Base-by-base conservation (phyloP, 2,329 filamentous ascomycete species). In the Macrophomina pseudophaseolina region DNA sequence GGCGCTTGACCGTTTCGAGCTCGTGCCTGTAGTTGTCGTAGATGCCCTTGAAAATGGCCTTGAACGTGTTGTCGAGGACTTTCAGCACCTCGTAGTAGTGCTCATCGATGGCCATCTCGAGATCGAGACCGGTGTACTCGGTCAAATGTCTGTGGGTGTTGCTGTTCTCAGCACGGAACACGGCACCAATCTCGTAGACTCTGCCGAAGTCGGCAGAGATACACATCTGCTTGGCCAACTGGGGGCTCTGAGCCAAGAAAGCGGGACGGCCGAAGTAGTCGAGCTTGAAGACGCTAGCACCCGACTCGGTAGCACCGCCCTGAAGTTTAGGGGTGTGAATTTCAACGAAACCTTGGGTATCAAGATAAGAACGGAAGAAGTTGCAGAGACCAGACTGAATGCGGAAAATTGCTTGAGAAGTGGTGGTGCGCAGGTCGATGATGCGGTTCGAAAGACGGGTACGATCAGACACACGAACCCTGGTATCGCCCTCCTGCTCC, bases 61-160 rank as follows among this genome's bases (percentile, higher is more conserved):
- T 97, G 77, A 97, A 88, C 68, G 91, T 90, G 14, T 85, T 84
- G 74, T 97, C 94, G 54, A 97, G 86, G 9, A 91, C 84, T 44
- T 88, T 84, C 38, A 97, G 86, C 60, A 94, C 91, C 79, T 97
- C 94, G 73, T 97, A 90, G 76, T 97, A 97, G 77, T 96, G 90
- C 72, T 91, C 88, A 59, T 93, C 90, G 69, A 97, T 92, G 3
- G 90, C 86, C 94, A 97, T 97, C 75, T 97, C 94, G 18, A 97
- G 79, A 84, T 97, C 94, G 35, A 97, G 84, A 65, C 94, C 94
- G 4, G 93, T 97, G 76, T 96, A 97, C 77, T 97, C 94, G 0
- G 94, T 97, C 83, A 97, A 84, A 77, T 97, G 94, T 44, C 94
- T 89, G 74, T 97, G 94, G 0, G 94, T 97, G 78, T 97, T 97